A percentile compares a stretch with the other conserved stretches of the same genome.
These are phyloP conservation scores for Atractiella rhizophila DNA, from an alignment of 768 basidiomycete species.

Conservation along the genomic window DNA sequence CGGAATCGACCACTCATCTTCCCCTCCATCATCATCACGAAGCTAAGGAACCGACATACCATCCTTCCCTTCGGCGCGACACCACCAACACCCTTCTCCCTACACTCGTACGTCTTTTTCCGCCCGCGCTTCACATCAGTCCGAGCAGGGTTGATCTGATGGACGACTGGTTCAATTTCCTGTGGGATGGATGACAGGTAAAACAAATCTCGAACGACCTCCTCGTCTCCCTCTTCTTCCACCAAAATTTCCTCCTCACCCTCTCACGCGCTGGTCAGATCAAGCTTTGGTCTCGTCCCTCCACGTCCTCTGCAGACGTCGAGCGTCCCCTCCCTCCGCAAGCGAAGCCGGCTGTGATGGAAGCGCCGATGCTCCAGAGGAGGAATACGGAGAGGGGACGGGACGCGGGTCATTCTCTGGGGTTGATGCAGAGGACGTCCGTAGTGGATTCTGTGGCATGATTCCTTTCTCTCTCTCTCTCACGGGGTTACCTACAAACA, in stretches of 20 bases:
- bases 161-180: background rate
- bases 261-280: conserved; percentile 50
- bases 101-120: conserved; percentile 37
- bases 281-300: conserved; percentile 43
- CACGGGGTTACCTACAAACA: no score
- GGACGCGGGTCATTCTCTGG: no score
- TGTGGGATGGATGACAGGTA: no score
- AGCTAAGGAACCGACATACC: conserved; percentile 26
- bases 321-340: no score
- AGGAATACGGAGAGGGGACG: no score
- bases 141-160: background rate
- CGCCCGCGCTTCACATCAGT: background rate
- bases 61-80: conserved; percentile 68
- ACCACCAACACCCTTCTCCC: conserved; percentile 78
- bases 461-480: no score
- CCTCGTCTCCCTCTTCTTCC: conserved; percentile 44
- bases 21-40: conserved; percentile 22
- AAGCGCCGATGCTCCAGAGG: no score
- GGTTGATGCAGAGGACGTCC: no score
- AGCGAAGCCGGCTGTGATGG: no score
- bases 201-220: conserved; percentile 62
- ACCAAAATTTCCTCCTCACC: conserved; percentile 53
- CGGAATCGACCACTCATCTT: conserved; percentile 31
- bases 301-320: no score
- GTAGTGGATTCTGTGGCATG: no score